Percentiles rank a stretch among this genome's conserved stretches.
Conservation (phyloP, 768 basidiomycete genomes). For the Podaxis mareebaensis region DNA sequence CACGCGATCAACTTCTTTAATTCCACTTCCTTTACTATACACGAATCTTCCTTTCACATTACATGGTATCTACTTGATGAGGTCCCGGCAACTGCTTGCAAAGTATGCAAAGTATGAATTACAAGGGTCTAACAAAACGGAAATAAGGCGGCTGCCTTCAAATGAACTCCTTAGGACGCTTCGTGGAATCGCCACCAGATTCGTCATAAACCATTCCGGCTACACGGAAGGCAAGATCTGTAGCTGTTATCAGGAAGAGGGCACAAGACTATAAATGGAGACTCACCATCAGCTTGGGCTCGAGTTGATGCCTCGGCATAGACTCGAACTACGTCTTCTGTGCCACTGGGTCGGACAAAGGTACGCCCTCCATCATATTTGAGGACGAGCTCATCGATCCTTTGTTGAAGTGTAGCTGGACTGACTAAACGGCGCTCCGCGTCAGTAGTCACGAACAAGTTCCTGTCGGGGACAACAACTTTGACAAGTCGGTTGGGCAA, state of each 20-base stretch:
- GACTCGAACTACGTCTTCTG: constrained; percentile 96
- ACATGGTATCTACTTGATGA: neutral
- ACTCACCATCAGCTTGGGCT: constrained; percentile 81
- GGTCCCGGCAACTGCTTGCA: neutral
- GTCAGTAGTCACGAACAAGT: constrained; percentile 86
- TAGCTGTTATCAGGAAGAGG: constrained; percentile 10
- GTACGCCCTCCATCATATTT: constrained; percentile 84
- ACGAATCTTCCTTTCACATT: neutral
- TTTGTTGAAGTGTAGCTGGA: constrained; percentile 77
- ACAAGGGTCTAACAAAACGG: neutral
- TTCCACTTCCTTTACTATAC: neutral
- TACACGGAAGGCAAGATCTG: constrained; percentile 85
- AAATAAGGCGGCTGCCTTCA: constrained; percentile 34
- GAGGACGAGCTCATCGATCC: constrained; percentile 78
- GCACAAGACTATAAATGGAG: neutral
- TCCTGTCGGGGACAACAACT: constrained; percentile 82
- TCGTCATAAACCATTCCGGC: constrained; percentile 86
- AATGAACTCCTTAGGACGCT: constrained; percentile 76
- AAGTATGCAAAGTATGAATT: no score
- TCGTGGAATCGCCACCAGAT: constrained; percentile 73
- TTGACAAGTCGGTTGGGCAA: constrained; percentile 95
- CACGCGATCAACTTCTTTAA: neutral
- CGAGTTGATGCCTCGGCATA: constrained; percentile 88
- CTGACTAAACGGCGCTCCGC: constrained; percentile 87
- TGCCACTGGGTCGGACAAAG: constrained; percentile 96